Evolutionary conservation across 2,329 filamentous ascomycete species (phyloP).

Genomic region (Fusarium nurragi): DNA sequence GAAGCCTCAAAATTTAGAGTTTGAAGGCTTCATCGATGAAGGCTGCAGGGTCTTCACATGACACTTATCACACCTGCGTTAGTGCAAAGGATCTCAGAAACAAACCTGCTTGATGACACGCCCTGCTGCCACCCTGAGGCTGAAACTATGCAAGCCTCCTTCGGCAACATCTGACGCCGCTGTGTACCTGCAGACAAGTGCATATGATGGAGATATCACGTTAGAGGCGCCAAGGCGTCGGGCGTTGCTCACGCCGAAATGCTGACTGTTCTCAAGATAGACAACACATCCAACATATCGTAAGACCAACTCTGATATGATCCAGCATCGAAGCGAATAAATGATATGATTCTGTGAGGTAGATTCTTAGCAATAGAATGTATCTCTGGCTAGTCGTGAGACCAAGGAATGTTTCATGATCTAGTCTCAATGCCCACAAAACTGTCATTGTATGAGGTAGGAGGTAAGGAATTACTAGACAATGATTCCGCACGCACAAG

Average conservation of each 20-base stretch:
- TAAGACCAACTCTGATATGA: too few relatives aligned
- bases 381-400: too few relatives aligned
- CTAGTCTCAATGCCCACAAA: too few relatives aligned
- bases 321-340: too few relatives aligned
- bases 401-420: too few relatives aligned
- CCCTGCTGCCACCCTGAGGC: not conserved
- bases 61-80: not conserved
- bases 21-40: not conserved
- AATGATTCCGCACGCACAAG: too few relatives aligned
- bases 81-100: not conserved
- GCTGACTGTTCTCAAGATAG: not conserved
- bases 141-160: not conserved
- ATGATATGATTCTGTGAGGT: too few relatives aligned
- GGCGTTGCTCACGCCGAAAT: not conserved
- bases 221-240: not conserved
- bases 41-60: constrained; percentile 9
- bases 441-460: too few relatives aligned
- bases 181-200: not conserved
- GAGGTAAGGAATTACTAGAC: too few relatives aligned
- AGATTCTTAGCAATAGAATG: too few relatives aligned
- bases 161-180: not conserved
- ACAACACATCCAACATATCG: too few relatives aligned
- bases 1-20: constrained; percentile 2
- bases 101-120: not conserved
- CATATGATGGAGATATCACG: not conserved